Conservation (phyloP, 106 monocot species). For the Gastrodia elata region DNA sequence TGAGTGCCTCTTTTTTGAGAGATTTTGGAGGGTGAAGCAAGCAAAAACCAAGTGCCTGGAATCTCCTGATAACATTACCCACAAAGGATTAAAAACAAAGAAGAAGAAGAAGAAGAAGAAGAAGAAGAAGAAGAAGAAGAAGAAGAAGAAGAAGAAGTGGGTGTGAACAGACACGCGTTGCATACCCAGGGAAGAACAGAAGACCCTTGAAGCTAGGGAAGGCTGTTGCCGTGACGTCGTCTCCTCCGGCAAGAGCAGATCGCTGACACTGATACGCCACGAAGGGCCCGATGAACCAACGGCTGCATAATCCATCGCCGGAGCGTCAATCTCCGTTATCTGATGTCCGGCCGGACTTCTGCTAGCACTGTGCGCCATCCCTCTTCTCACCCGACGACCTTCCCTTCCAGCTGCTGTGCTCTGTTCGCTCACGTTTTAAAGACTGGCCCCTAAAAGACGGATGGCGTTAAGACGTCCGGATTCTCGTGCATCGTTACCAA, state of each 20-base stretch:
- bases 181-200: conserved; percentile 9
- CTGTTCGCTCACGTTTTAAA: too few relatives aligned
- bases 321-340: background rate
- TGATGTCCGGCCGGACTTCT: background rate
- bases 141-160: background rate
- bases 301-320: background rate
- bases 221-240: conserved; percentile 11
- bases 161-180: background rate
- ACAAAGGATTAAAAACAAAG: background rate
- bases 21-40: too few relatives aligned
- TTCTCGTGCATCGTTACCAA: too few relatives aligned
- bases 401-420: background rate
- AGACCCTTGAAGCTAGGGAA: conserved; percentile 28
- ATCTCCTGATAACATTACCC: too few relatives aligned
- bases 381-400: background rate
- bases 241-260: conserved; percentile 38
- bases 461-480: too few relatives aligned
- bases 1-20: too few relatives aligned
- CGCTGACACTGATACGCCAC: conserved; percentile 27
- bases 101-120: background rate
- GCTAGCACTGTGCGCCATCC: background rate
- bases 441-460: too few relatives aligned
- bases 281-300: conserved; percentile 1
- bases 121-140: background rate
- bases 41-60: too few relatives aligned